A percentile compares a stretch with the other conserved stretches of the same genome.
phyloP scores from a whole-genome alignment of 345 rosid genomes.

The Murraya paniculata region DNA sequence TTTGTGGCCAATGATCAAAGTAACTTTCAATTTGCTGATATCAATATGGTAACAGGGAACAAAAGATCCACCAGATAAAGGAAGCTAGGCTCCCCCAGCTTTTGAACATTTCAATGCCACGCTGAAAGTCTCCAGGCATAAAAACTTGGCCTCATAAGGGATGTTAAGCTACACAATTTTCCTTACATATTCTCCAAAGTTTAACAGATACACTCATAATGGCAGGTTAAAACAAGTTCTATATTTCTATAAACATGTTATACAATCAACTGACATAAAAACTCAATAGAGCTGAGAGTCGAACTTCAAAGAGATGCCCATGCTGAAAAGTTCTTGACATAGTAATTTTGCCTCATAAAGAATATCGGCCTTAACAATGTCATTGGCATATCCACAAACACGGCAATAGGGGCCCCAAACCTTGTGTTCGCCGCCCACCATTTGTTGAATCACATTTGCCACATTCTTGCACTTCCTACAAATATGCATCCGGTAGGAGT shows the following conservation, averaged over 20 bases:
- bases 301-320: conserved; percentile 76
- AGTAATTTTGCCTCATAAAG: conserved; percentile 79
- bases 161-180: not conserved
- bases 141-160: not conserved
- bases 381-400: conserved; percentile 51
- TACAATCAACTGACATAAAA: not conserved
- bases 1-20: not conserved
- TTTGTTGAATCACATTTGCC: conserved; percentile 70
- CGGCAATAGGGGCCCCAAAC: conserved; percentile 79
- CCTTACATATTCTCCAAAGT: not conserved
- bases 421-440: conserved; percentile 56
- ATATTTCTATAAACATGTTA: not conserved
- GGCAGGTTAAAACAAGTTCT: not conserved
- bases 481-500: conserved; percentile 71
- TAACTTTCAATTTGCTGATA: not conserved
- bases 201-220: not conserved
- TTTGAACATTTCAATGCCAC: not conserved
- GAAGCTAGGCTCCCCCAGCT: not conserved
- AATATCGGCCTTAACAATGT: conserved; percentile 55
- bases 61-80: not conserved
- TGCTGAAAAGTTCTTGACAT: conserved; percentile 81
- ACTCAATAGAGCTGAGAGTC: conserved; percentile 52
- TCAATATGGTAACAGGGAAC: not conserved
- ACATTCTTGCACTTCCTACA: conserved; percentile 56
- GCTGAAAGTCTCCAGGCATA: not conserved